Evolutionary conservation across 306 rosid genomes (phyloP).

Genomic region (Cicer cuneatum): DNA sequence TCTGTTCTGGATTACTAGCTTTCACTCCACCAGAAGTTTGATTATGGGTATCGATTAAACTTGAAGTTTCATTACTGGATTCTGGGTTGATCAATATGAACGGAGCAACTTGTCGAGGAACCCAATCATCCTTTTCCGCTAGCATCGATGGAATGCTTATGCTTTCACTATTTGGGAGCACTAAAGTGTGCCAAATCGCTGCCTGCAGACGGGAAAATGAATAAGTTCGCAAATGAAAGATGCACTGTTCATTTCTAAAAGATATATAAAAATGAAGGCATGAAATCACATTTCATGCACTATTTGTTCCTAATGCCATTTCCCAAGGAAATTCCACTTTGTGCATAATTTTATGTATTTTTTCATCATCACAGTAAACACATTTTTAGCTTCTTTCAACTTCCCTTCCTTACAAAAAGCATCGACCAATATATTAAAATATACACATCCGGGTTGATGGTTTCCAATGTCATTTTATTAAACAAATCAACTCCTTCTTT

Average conservation of each 20-base stretch:
- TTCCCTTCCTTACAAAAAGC: too few relatives aligned
- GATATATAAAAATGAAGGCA: slow-evolving; percentile 5
- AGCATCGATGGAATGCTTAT: slow-evolving; percentile 81
- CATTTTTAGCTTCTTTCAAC: too few relatives aligned
- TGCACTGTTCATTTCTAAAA: not conserved
- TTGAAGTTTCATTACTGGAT: slow-evolving; percentile 49
- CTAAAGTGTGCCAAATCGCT: slow-evolving; percentile 68
- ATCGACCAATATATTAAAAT: not conserved
- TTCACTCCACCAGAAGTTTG: slow-evolving; percentile 50
- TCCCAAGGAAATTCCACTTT: not conserved
- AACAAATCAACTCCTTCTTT: not conserved
- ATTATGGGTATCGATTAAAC: slow-evolving; percentile 44
- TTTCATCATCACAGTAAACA: too few relatives aligned
- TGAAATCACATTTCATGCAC: slow-evolving; percentile 15
- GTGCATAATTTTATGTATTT: slow-evolving; percentile 10
- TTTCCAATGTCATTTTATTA: not conserved
- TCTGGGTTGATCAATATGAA: slow-evolving; percentile 80
- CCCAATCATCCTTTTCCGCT: slow-evolving; percentile 92
- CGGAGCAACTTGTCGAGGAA: slow-evolving; percentile 75
- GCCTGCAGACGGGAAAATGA: slow-evolving; percentile 61
- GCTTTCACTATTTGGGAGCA: slow-evolving; percentile 81
- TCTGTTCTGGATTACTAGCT: slow-evolving; percentile 49
- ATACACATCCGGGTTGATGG: not conserved
- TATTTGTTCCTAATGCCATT: not conserved
- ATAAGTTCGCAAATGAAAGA: slow-evolving; percentile 38